Percentiles rank a stretch among this genome's conserved stretches.
These are phyloP conservation scores for Fusarium pseudonygamai DNA, from an alignment of 2,329 filamentous ascomycete species.

Conservation along the genomic window DNA sequence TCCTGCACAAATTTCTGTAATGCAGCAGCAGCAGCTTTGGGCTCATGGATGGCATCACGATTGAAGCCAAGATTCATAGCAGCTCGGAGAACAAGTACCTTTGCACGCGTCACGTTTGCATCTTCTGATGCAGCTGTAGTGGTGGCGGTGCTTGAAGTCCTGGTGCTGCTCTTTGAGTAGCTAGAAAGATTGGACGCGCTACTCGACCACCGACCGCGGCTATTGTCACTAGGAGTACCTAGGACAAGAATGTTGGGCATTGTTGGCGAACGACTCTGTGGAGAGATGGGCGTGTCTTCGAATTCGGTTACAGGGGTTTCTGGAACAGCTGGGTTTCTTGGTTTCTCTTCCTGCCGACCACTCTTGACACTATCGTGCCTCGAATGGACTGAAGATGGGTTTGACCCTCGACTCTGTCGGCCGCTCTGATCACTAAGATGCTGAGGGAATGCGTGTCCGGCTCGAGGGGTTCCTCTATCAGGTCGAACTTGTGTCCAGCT, in stretches of 20 bases:
- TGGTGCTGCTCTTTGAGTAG: constrained; percentile 76
- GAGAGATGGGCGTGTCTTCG: constrained; percentile 87
- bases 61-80: constrained; percentile 86
- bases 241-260: constrained; percentile 90
- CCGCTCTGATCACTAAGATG: constrained; percentile 61
- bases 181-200: constrained; percentile 80
- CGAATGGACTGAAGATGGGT: constrained; percentile 60
- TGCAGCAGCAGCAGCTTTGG: constrained; percentile 59
- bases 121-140: constrained; percentile 77
- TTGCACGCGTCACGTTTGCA: constrained; percentile 78
- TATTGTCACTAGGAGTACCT: constrained; percentile 70
- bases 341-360: constrained; percentile 56
- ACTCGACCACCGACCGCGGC: constrained; percentile 81
- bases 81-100: constrained; percentile 82
- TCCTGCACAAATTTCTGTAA: constrained; percentile 81
- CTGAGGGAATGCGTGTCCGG: constrained; percentile 79
- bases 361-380: constrained; percentile 65
- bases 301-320: constrained; percentile 97
- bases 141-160: constrained; percentile 76
- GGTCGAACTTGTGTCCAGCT: constrained; percentile 91
- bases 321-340: constrained; percentile 66
- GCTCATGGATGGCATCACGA: constrained; percentile 61
- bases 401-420: constrained; percentile 60
- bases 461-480: constrained; percentile 84
- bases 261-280: constrained; percentile 77